A percentile compares a stretch with the other conserved stretches of the same genome.
These are phyloP conservation scores for Mangifera indica DNA, from an alignment of 345 rosid species.

Conservation along the genomic window DNA sequence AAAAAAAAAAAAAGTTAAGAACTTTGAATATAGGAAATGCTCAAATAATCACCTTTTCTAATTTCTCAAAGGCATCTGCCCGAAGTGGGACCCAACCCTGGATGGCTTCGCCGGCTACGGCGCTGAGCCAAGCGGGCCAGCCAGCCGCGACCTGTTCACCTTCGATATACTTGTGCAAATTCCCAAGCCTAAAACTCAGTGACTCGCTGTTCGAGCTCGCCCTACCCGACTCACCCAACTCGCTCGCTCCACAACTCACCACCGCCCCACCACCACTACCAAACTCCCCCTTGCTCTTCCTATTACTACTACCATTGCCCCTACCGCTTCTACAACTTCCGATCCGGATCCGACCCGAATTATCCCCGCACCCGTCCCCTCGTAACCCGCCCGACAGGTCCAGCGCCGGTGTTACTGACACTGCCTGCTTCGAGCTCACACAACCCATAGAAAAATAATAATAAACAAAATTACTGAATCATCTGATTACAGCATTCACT, in stretches of 20 bases:
- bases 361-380: constrained; percentile 27
- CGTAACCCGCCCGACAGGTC: constrained; percentile 62
- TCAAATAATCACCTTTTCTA: constrained; percentile 66
- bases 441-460: constrained; percentile 89
- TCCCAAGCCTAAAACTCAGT: constrained; percentile 73
- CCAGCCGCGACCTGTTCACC: constrained; percentile 99
- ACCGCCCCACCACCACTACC: too few species aligned
- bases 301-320: constrained; percentile 19
- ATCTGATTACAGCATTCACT: not conserved
- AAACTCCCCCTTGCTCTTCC: constrained; percentile 26
- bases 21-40: not conserved
- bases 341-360: constrained; percentile 38
- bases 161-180: constrained; percentile 67
- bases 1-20: not conserved
- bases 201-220: constrained; percentile 70
- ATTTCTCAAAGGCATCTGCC: constrained; percentile 77
- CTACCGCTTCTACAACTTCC: constrained; percentile 22
- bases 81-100: constrained; percentile 96
- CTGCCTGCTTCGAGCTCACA: constrained; percentile 94
- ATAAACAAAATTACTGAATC: not conserved
- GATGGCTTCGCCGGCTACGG: constrained; percentile 94
- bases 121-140: constrained; percentile 98
- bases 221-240: constrained; percentile 71
- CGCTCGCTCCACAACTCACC: too few species aligned
- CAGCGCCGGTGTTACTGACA: constrained; percentile 78